These are phyloP conservation scores for Vitis hybrid DNA, from an alignment of 177 flowering plant genomes.

Conservation along the genomic window DNA sequence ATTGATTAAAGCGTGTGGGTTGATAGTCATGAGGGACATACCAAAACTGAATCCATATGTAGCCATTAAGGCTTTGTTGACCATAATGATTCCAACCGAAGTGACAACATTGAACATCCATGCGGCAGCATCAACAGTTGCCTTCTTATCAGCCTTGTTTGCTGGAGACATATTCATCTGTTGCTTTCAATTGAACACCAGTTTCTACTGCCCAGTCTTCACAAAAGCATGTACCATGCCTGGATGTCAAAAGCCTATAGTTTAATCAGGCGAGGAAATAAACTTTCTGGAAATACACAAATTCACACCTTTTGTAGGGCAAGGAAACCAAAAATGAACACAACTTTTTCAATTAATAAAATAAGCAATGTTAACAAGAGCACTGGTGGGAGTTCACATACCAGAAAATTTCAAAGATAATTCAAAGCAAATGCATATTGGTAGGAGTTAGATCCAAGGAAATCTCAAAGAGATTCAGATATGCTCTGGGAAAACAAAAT, in stretches of 20 bases:
- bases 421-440: too few relatives aligned
- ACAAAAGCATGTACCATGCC: background rate
- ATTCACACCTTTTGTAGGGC: too few relatives aligned
- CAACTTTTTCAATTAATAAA: background rate
- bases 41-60: constrained; percentile 87
- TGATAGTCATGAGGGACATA: constrained; percentile 23
- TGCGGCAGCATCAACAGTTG: constrained; percentile 67
- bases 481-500: too few relatives aligned
- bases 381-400: too few relatives aligned
- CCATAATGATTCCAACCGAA: constrained; percentile 88
- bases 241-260: constrained; percentile 3
- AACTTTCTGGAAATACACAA: too few relatives aligned
- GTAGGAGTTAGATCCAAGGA: too few relatives aligned
- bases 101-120: constrained; percentile 93
- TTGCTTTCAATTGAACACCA: constrained; percentile 3
- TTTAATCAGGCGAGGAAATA: background rate
- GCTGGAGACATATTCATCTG: constrained; percentile 50
- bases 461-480: too few relatives aligned
- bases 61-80: constrained; percentile 89
- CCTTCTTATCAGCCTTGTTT: constrained; percentile 75
- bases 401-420: too few relatives aligned
- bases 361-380: background rate
- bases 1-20: background rate
- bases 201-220: constrained; percentile 13
- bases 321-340: too few relatives aligned